These are phyloP conservation scores for Bryoerythrophyllum caledonicum DNA, from an alignment of 225 moss, liverwort and hornwort genomes.

Conservation along the genomic window DNA sequence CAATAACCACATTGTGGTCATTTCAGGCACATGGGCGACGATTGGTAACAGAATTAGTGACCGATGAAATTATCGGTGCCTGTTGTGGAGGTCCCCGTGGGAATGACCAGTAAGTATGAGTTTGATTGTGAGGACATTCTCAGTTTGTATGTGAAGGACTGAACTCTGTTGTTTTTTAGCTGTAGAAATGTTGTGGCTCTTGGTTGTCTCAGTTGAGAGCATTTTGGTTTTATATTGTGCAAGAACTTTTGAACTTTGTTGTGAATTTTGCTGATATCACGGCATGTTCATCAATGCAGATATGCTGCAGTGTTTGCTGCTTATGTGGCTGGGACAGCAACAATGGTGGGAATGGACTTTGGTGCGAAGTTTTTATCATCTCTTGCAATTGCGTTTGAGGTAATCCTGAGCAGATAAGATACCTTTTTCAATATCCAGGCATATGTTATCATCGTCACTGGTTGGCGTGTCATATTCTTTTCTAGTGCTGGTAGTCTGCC, in stretches of 20 bases:
- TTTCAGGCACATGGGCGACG: conserved; percentile 83
- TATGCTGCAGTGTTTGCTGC: conserved; percentile 99
- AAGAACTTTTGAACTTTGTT: not conserved
- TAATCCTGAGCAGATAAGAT: conserved; percentile 28
- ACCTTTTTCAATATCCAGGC: not conserved
- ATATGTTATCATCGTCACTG: not conserved
- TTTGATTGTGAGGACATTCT: not conserved
- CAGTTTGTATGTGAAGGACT: not conserved
- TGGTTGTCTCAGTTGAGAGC: not conserved
- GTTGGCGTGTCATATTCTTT: not conserved
- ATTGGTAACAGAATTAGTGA: conserved; percentile 76
- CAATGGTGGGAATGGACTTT: conserved; percentile 94
- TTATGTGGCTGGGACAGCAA: conserved; percentile 88
- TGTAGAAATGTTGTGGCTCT: not conserved
- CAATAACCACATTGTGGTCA: not conserved
- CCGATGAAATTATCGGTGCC: conserved; percentile 78
- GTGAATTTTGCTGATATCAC: conserved; percentile 18
- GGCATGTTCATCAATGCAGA: conserved; percentile 50
- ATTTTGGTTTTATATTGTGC: not conserved
- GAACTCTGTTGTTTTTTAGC: not conserved
- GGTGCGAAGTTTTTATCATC: conserved; percentile 90
- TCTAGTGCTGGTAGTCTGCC: not conserved
- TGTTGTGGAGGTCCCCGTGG: conserved; percentile 97
- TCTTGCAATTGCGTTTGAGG: conserved; percentile 83
- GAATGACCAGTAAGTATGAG: conserved; percentile 79